Percentiles rank a stretch among this genome's conserved stretches.
Evolutionary conservation across 108 stramenopile species (phyloP).

Genomic region (Nannochloropsis gaditana): DNA sequence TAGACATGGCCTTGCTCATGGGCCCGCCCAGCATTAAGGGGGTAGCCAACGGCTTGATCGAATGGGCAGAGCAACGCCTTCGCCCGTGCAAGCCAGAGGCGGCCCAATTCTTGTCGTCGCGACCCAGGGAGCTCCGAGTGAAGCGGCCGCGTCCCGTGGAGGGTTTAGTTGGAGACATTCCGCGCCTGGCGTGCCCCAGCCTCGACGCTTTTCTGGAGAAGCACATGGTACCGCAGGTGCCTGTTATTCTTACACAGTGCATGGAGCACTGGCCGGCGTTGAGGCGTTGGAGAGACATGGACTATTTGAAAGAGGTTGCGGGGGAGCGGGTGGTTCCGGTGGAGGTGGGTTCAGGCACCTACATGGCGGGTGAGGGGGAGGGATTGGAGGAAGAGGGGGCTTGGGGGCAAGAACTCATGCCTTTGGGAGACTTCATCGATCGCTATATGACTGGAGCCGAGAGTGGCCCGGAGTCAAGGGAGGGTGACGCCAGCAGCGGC

Average conservation of each 20-base stretch:
- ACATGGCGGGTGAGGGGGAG: constrained; percentile 20
- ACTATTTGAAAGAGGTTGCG: constrained; percentile 28
- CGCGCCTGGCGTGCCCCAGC: constrained; percentile 25
- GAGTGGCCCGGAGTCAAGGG: background rate
- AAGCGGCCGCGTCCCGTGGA: background rate
- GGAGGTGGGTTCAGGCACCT: constrained; percentile 40
- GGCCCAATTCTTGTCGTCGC: background rate
- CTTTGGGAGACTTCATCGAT: constrained; percentile 40
- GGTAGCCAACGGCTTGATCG: constrained; percentile 14
- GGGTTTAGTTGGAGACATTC: background rate
- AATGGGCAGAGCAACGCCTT: background rate
- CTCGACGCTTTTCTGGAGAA: constrained; percentile 29
- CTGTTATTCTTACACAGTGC: constrained; percentile 35
- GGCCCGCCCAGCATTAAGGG: background rate
- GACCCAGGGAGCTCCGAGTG: background rate
- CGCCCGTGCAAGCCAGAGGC: too few species aligned
- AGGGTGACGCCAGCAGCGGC: background rate
- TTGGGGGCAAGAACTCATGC: constrained; percentile 49
- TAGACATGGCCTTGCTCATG: constrained; percentile 17
- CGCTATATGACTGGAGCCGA: constrained; percentile 30
- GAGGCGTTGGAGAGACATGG: constrained; percentile 26
- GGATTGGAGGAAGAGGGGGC: constrained; percentile 27
- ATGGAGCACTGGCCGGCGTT: constrained; percentile 41
- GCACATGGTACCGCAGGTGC: constrained; percentile 29
- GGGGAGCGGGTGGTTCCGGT: constrained; percentile 45